Conservation (phyloP, 768 basidiomycete species). For the Lentinula sp. region DNA sequence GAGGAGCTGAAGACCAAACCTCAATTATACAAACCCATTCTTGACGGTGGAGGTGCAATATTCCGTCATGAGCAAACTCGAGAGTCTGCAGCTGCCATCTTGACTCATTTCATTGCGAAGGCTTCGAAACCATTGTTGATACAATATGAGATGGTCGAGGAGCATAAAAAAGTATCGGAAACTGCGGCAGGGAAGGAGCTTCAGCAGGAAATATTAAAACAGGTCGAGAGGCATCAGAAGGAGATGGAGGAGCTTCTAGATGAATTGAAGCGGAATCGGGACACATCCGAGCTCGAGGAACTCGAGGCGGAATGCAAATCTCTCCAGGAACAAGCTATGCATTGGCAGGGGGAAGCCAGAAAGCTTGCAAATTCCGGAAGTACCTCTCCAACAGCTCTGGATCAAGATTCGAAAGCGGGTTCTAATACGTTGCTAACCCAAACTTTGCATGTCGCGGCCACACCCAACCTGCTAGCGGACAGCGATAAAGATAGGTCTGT, state of each 20-base stretch:
- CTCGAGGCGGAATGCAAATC: background rate
- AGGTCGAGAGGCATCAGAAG: constrained; percentile 37
- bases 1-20: constrained; percentile 19
- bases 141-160: constrained; percentile 49
- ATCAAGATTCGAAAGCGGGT: background rate
- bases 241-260: constrained; percentile 35
- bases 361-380: background rate
- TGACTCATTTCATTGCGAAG: constrained; percentile 24
- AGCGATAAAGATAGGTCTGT: background rate
- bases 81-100: constrained; percentile 19
- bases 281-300: background rate
- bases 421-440: background rate
- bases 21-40: constrained; percentile 31
- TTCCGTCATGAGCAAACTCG: constrained; percentile 24
- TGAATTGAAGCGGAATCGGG: background rate
- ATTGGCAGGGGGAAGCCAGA: background rate
- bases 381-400: background rate
- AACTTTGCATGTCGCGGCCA: background rate
- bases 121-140: constrained; percentile 41
- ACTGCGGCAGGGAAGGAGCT: constrained; percentile 52
- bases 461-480: background rate
- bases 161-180: constrained; percentile 39
- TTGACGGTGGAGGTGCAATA: constrained; percentile 31
- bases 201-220: constrained; percentile 39
- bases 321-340: background rate